These are phyloP conservation scores for Chrysanthemum makinoi DNA, from an alignment of 129 eudicot species.

Conservation along the genomic window DNA sequence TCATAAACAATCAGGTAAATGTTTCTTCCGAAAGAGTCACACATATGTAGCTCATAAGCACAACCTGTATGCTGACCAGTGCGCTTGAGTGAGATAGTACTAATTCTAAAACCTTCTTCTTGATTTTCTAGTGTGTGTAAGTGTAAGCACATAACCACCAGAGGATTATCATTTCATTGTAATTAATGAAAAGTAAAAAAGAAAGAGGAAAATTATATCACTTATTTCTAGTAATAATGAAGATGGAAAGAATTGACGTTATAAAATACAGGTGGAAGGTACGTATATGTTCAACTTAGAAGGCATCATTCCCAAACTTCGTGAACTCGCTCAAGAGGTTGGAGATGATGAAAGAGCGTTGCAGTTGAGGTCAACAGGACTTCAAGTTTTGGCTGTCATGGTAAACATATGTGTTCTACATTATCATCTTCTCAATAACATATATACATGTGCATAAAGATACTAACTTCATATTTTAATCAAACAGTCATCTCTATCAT, in stretches of 20 bases:
- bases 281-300: slow-evolving; percentile 81
- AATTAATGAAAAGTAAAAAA: not conserved
- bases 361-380: slow-evolving; percentile 69
- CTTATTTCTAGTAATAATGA: not conserved
- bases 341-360: slow-evolving; percentile 72
- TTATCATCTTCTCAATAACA: slow-evolving; percentile 10
- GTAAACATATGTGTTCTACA: slow-evolving; percentile 33
- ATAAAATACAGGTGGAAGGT: slow-evolving; percentile 47
- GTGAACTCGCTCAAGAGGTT: slow-evolving; percentile 74
- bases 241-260: not conserved
- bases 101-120: not conserved
- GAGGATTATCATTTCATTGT: not conserved
- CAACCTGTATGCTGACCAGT: not conserved
- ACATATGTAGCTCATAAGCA: not conserved
- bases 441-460: slow-evolving; percentile 5
- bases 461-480: not conserved
- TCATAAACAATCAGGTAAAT: slow-evolving; percentile 64
- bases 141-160: too few species aligned
- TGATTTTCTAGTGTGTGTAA: too few species aligned
- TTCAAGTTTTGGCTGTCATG: slow-evolving; percentile 70
- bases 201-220: too few species aligned
- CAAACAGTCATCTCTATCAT: not conserved
- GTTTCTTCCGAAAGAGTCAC: not conserved
- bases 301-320: slow-evolving; percentile 79
- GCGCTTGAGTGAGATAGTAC: too few species aligned